Evolutionary conservation across 768 basidiomycete species (phyloP).

Genomic region (Kwoniella bestiolae): DNA sequence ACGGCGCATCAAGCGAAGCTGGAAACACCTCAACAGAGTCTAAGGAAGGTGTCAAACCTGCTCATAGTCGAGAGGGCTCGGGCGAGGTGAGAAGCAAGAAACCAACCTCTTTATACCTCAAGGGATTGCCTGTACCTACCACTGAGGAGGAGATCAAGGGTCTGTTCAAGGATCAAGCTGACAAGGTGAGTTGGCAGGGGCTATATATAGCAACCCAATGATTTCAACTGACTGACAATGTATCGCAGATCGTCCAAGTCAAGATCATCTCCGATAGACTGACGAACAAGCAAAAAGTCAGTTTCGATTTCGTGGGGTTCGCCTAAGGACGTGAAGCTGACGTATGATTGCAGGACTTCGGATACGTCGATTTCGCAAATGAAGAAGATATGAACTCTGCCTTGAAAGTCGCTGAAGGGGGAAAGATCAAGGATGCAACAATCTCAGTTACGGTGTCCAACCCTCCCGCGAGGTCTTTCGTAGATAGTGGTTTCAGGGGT

Average conservation of each 20-base stretch:
- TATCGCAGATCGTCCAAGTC: conserved; percentile 38
- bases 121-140: conserved; percentile 38
- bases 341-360: conserved; percentile 62
- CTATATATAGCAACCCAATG: too few relatives aligned
- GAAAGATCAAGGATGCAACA: conserved; percentile 40
- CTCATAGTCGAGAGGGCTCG: conserved; percentile 16
- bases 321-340: neutral
- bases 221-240: conserved; percentile 52
- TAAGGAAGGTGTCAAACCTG: conserved; percentile 40
- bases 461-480: conserved; percentile 35
- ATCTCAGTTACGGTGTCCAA: conserved; percentile 49
- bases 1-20: conserved; percentile 50
- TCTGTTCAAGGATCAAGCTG: conserved; percentile 28
- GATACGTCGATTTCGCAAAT: conserved; percentile 87
- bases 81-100: conserved; percentile 25
- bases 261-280: conserved; percentile 46
- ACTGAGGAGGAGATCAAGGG: conserved; percentile 45
- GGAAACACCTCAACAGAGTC: conserved; percentile 59
- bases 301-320: neutral
- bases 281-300: conserved; percentile 43
- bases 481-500: conserved; percentile 23
- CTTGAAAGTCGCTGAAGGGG: conserved; percentile 71
- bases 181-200: conserved; percentile 39
- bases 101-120: conserved; percentile 48
- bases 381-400: conserved; percentile 83